Conservation (phyloP, 192 early-diverging fungal genomes). For the Diversispora eburnea region DNA sequence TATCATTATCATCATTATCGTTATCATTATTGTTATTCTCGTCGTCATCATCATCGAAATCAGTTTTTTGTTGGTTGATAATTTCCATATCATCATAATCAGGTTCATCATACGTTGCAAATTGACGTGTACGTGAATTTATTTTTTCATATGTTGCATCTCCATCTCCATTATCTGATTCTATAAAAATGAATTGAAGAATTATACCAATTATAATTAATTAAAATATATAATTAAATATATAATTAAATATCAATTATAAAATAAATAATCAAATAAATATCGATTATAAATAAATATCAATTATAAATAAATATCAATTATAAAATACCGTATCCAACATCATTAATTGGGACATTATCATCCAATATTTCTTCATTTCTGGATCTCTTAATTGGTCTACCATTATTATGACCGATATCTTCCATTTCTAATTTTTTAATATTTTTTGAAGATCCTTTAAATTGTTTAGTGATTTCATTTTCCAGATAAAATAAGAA, state of each 20-base stretch:
- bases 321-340: conserved; percentile 31
- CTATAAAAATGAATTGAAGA: conserved; percentile 27
- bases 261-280: background rate
- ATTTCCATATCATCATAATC: conserved; percentile 82
- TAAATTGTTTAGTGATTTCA: conserved; percentile 67
- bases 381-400: background rate
- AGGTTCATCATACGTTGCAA: conserved; percentile 73
- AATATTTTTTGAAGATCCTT: background rate
- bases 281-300: background rate
- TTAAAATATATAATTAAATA: no score
- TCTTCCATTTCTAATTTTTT: background rate
- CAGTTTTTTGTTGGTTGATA: conserved; percentile 12
- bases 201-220: background rate
- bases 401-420: background rate
- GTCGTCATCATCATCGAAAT: conserved; percentile 36
- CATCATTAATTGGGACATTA: conserved; percentile 31
- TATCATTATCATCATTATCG: conserved; percentile 43
- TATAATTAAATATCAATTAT: no score
- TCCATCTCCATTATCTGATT: conserved; percentile 64
- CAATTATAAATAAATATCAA: background rate
- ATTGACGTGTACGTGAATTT: conserved; percentile 56
- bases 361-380: conserved; percentile 1
- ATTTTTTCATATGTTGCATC: conserved; percentile 73
- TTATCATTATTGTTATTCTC: conserved; percentile 44
- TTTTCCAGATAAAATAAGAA: conserved; percentile 75